phyloP scores from a whole-genome alignment of 768 basidiomycete species.

The Saitozyma podzolica region DNA sequence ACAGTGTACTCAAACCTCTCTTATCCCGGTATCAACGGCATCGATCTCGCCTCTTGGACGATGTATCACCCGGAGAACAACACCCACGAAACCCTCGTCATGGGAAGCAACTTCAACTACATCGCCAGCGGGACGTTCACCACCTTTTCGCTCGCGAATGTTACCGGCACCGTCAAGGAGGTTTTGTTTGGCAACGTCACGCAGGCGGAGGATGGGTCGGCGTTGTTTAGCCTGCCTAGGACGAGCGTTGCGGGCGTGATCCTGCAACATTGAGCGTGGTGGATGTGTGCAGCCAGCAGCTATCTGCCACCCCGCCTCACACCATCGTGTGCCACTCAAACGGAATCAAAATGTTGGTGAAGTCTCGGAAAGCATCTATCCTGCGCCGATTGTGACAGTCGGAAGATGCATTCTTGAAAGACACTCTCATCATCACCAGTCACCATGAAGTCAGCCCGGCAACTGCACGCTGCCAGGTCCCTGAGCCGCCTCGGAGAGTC shows the following conservation, averaged over 20 bases:
- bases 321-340: too few relatives aligned
- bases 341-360: too few relatives aligned
- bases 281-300: too few relatives aligned
- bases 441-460: too few relatives aligned
- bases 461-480: too few relatives aligned
- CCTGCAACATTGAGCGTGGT: not conserved
- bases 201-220: not conserved
- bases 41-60: constrained; percentile 24
- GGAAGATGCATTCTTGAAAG: too few relatives aligned
- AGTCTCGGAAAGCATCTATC: too few relatives aligned
- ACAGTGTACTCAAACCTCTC: constrained; percentile 7
- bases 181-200: constrained; percentile 25
- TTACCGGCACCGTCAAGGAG: constrained; percentile 14
- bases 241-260: constrained; percentile 27
- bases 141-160: constrained; percentile 3
- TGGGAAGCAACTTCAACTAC: constrained; percentile 22
- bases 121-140: not conserved
- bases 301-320: too few relatives aligned
- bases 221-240: constrained; percentile 14
- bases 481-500: too few relatives aligned
- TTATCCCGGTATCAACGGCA: constrained; percentile 18
- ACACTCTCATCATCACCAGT: too few relatives aligned
- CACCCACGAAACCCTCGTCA: constrained; percentile 15
- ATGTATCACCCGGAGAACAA: not conserved
- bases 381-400: too few relatives aligned